phyloP scores from a whole-genome alignment of 768 basidiomycete genomes.

The Podaxis pistillaris region DNA sequence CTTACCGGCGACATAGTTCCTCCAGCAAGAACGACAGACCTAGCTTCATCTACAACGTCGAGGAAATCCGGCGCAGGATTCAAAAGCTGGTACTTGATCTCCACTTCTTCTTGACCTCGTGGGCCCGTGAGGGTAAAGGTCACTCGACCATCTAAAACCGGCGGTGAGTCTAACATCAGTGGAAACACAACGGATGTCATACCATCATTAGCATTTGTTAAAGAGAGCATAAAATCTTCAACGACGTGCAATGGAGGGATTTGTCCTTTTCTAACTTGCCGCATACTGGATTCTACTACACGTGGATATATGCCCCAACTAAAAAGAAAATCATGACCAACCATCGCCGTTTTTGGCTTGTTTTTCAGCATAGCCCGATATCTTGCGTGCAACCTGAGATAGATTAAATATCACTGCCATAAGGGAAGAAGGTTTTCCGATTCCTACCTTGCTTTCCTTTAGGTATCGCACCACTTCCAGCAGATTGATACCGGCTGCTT shows the following conservation, averaged over 20 bases:
- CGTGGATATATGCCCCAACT: background rate
- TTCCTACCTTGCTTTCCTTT: conserved; percentile 72
- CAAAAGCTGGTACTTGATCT: conserved; percentile 87
- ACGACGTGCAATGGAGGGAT: conserved; percentile 79
- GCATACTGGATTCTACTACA: conserved; percentile 16
- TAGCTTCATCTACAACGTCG: conserved; percentile 78
- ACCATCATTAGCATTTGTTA: conserved; percentile 82
- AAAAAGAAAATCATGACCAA: conserved; percentile 18
- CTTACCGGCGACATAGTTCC: conserved; percentile 98
- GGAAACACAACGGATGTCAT: background rate
- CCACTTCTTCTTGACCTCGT: conserved; percentile 42
- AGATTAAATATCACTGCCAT: background rate
- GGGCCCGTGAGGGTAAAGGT: conserved; percentile 49
- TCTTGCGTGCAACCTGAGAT: conserved; percentile 66
- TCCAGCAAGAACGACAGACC: conserved; percentile 88
- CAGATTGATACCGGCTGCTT: conserved; percentile 74
- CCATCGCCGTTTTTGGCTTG: conserved; percentile 43
- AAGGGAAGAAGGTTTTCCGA: conserved; percentile 15
- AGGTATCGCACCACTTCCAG: conserved; percentile 82
- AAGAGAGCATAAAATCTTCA: conserved; percentile 72
- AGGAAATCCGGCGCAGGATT: conserved; percentile 87
- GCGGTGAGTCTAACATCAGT: background rate
- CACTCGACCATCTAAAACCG: conserved; percentile 68
- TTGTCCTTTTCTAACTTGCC: conserved; percentile 28
- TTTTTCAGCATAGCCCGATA: conserved; percentile 80